These are phyloP conservation scores for Serpula lacrymans DNA, from an alignment of 768 basidiomycete genomes.

Conservation along the genomic window DNA sequence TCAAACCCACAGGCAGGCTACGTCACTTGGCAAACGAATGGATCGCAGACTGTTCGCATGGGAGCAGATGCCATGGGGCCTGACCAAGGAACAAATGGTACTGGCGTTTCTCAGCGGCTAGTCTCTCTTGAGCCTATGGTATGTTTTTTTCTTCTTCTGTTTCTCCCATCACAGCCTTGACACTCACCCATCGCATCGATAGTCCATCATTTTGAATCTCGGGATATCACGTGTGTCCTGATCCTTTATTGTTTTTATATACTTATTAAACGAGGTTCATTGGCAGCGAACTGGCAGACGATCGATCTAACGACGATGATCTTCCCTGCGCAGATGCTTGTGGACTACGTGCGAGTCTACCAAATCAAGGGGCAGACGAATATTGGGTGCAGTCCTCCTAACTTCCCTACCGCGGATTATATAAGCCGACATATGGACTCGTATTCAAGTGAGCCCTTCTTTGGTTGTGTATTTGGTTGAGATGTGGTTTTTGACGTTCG, in stretches of 20 bases:
- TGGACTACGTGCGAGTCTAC: constrained; percentile 65
- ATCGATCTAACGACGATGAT: constrained; percentile 42
- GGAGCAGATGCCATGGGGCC: constrained; percentile 54
- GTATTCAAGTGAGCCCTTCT: constrained; percentile 50
- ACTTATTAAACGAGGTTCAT: constrained; percentile 1
- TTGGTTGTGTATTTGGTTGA: constrained; percentile 1
- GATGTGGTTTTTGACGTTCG: constrained; percentile 1
- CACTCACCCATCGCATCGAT: not conserved
- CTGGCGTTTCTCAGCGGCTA: constrained; percentile 56
- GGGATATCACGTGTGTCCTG: constrained; percentile 49
- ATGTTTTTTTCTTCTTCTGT: not conserved
- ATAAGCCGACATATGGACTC: constrained; percentile 46
- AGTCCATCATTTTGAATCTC: constrained; percentile 57
- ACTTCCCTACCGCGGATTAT: constrained; percentile 46
- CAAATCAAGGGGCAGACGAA: constrained; percentile 40
- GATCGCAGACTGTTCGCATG: constrained; percentile 44
- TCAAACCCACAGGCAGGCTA: constrained; percentile 51
- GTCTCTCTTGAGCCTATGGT: constrained; percentile 52
- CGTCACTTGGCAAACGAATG: constrained; percentile 75
- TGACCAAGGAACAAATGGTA: constrained; percentile 34
- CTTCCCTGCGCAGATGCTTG: constrained; percentile 48
- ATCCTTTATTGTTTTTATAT: constrained; percentile 3
- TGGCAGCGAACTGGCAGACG: constrained; percentile 61
- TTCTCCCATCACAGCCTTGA: not conserved
- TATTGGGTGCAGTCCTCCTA: constrained; percentile 47